Percentiles rank a stretch among this genome's conserved stretches.
phyloP scores from a whole-genome alignment of 1,284 basidiomycete species.

The Naganishia sp. region DNA sequence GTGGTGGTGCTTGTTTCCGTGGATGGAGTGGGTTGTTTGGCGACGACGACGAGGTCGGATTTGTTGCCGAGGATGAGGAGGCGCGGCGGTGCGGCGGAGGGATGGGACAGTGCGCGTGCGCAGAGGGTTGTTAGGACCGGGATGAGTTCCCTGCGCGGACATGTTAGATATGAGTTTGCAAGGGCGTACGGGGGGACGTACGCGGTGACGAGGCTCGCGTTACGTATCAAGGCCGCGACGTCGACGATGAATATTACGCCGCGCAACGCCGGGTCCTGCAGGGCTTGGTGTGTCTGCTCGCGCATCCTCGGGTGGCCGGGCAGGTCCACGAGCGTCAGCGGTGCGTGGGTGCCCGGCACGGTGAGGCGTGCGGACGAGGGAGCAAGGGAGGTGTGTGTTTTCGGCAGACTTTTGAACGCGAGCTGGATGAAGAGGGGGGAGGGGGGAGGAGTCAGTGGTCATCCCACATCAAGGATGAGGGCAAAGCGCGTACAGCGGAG shows the following conservation, averaged over 20 bases:
- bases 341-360: conserved; percentile 33
- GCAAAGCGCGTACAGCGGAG: conserved; percentile 42
- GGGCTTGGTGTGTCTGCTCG: conserved; percentile 44
- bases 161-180: neutral
- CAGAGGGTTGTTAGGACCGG: conserved; percentile 47
- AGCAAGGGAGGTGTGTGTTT: conserved; percentile 48
- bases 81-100: conserved; percentile 38
- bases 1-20: conserved; percentile 31
- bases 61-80: conserved; percentile 52
- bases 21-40: conserved; percentile 37
- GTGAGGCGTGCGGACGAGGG: conserved; percentile 41
- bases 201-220: conserved; percentile 49
- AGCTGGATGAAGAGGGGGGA: too few relatives aligned
- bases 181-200: conserved; percentile 36
- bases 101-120: conserved; percentile 6
- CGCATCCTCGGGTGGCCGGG: conserved; percentile 52
- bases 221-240: conserved; percentile 44
- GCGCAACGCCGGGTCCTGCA: conserved; percentile 36
- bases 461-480: neutral
- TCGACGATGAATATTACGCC: conserved; percentile 53
- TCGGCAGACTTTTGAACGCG: conserved; percentile 40
- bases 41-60: conserved; percentile 47
- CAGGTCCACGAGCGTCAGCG: conserved; percentile 46
- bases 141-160: conserved; percentile 43
- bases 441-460: conserved; percentile 5